phyloP scores from a whole-genome alignment of 805 yeast species.

The Groenewaldozyma tartarivorans region DNA sequence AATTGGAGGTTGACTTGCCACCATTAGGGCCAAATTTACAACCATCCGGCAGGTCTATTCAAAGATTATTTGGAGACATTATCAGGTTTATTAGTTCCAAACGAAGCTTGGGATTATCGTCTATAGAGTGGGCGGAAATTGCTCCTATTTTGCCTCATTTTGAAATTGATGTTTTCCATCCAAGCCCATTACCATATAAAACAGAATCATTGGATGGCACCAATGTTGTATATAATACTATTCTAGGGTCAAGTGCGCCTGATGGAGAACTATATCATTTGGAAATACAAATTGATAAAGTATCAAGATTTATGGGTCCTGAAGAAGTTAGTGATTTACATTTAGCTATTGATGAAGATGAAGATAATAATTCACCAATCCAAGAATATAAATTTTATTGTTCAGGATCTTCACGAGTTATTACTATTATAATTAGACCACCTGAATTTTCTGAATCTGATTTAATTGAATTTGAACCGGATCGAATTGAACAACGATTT shows the following conservation, averaged over 20 bases:
- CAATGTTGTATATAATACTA: constrained; percentile 7
- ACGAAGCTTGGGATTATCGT: constrained; percentile 9
- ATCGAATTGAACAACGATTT: constrained; percentile 44
- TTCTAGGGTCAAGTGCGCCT: neutral
- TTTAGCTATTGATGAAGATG: constrained; percentile 4
- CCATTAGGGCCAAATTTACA: constrained; percentile 3
- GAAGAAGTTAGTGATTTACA: constrained; percentile 10
- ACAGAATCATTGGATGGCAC: constrained; percentile 10
- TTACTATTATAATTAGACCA: constrained; percentile 15
- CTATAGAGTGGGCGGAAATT: constrained; percentile 7
- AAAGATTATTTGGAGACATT: constrained; percentile 25
- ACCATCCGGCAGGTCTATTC: constrained; percentile 17
- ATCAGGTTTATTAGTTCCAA: constrained; percentile 15
- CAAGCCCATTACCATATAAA: constrained; percentile 10
- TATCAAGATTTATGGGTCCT: neutral
- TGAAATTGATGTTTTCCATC: constrained; percentile 6
- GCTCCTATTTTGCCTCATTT: neutral
- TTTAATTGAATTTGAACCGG: constrained; percentile 37
- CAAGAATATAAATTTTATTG: constrained; percentile 17
- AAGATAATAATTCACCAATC: constrained; percentile 11
- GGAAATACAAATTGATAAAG: neutral
- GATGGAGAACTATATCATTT: neutral
- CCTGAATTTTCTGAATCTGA: constrained; percentile 38
- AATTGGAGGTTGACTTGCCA: neutral
- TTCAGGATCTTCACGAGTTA: constrained; percentile 13